A percentile compares a stretch with the other conserved stretches of the same genome.
These are phyloP conservation scores for Wallacemonas rigidus DNA, from an alignment of 208 protist genomes.

Conservation along the genomic window DNA sequence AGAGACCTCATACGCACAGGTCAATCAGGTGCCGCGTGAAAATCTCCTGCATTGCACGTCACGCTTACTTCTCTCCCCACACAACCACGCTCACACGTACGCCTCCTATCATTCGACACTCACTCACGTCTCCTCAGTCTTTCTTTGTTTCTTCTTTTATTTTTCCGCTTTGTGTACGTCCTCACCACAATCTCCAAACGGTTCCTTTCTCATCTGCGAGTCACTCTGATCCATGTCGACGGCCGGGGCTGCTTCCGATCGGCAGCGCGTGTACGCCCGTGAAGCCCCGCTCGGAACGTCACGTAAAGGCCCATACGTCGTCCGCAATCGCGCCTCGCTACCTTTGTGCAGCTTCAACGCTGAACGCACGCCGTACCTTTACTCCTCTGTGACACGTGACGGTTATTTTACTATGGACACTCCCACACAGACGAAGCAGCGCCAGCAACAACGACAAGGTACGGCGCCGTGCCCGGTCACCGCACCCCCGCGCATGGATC, in stretches of 20 bases:
- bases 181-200: too few species aligned
- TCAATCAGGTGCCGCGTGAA: too few species aligned
- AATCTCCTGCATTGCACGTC: too few species aligned
- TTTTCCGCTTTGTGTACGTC: too few species aligned
- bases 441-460: neutral
- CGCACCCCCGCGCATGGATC: neutral
- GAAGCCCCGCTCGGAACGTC: neutral
- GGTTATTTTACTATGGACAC: constrained; percentile 20
- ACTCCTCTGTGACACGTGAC: constrained; percentile 28
- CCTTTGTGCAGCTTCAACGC: constrained; percentile 12
- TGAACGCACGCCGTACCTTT: constrained; percentile 10
- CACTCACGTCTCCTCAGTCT: too few species aligned
- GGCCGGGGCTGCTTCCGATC: neutral
- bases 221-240: neutral
- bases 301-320: neutral
- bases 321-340: constrained; percentile 8
- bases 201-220: neutral
- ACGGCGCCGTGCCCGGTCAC: neutral
- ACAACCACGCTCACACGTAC: too few species aligned
- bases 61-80: too few species aligned
- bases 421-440: constrained; percentile 16
- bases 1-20: too few species aligned
- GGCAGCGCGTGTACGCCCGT: constrained; percentile 2
- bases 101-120: too few species aligned
- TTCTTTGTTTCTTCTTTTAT: too few species aligned